phyloP scores from a whole-genome alignment of 345 rosid species.

The Punica granatum region DNA sequence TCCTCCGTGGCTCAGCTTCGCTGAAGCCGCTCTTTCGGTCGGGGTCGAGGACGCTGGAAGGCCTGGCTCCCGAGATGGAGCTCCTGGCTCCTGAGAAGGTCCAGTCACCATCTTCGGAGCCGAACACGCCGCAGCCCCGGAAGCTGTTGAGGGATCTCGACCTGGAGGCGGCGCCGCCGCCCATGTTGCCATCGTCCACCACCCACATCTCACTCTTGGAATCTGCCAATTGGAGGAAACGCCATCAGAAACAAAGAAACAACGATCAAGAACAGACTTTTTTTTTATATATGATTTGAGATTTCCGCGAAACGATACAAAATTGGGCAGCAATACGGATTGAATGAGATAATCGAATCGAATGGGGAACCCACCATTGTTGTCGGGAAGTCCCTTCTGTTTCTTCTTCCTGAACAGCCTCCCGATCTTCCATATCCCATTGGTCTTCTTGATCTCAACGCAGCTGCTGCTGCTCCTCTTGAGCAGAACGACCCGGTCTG shows the following conservation, averaged over 20 bases:
- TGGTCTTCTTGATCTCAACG: conserved; percentile 76
- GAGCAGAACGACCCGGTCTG: conserved; percentile 49
- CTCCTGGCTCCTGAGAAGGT: conserved; percentile 37
- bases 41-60: conserved; percentile 73
- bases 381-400: conserved; percentile 13
- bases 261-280: background rate
- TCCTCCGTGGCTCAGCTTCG: conserved; percentile 48
- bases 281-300: background rate
- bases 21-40: conserved; percentile 82
- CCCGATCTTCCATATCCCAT: conserved; percentile 71
- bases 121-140: conserved; percentile 55
- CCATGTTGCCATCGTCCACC: conserved; percentile 38
- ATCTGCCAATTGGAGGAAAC: conserved; percentile 13
- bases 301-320: background rate
- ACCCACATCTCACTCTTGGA: conserved; percentile 74
- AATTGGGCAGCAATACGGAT: background rate
- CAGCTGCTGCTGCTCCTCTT: conserved; percentile 85
- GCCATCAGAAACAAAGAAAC: background rate
- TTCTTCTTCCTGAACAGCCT: conserved; percentile 64
- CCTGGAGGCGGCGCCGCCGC: conserved; percentile 48
- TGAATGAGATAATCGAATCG: background rate
- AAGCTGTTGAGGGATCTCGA: conserved; percentile 91
- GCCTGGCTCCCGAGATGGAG: conserved; percentile 72
- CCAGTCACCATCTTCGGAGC: conserved; percentile 61
- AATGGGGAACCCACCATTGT: background rate